Evolutionary conservation across 176 grass and related monocot genomes (phyloP), one percentile per base, ranked within the genome.

Genomic region (Dendrocalamus sinicus): DNA sequence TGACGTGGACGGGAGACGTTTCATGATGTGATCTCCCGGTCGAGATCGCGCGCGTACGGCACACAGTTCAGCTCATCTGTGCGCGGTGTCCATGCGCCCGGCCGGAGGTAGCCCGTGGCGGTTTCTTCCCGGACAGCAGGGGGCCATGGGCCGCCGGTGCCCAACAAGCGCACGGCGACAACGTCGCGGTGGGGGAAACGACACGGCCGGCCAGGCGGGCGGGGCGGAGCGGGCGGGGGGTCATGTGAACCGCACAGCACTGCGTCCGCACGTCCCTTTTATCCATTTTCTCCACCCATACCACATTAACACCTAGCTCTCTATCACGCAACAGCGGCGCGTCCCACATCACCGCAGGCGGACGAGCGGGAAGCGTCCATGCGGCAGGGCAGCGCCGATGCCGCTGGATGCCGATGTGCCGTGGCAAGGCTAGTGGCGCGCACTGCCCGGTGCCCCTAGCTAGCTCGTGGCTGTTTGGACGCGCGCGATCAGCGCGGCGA

Each of bases 71-170:
- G 10, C 60, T 28, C 60, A 28, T 30, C 57, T n/a, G 20, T 8
- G 22, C 8, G 8, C 20, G n/a, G 23, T 2, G 64, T 67, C 76
- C 44, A 37, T 15, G 78, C 73, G 22, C 26, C 26, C 51, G 12
- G 52, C 4, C 16, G 16, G 76, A 60, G 75, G n/a, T 78, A 67
- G n/a, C 77, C 62, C 59, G 45, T 83, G 84, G 89, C 74, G 59
- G 79, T 23, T 90, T 83, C 84, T 64, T 35, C 75, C 68, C 61
- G 16, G 80, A 68, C 69, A 80, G 74, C 61, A 91, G 30, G 85
- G 55, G 4, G 75, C 51, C 69, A 75, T 83, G 80, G 89, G 75
- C 85, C 59, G 61, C 40, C 68, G 48, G 80, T 32, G 67, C 41
- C 37, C 11, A 57, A 86, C 84, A 82, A 44, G 65, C 70, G 69